phyloP scores from a whole-genome alignment of 225 moss, liverwort and hornwort genomes.

The Thuidium tamariscinum region DNA sequence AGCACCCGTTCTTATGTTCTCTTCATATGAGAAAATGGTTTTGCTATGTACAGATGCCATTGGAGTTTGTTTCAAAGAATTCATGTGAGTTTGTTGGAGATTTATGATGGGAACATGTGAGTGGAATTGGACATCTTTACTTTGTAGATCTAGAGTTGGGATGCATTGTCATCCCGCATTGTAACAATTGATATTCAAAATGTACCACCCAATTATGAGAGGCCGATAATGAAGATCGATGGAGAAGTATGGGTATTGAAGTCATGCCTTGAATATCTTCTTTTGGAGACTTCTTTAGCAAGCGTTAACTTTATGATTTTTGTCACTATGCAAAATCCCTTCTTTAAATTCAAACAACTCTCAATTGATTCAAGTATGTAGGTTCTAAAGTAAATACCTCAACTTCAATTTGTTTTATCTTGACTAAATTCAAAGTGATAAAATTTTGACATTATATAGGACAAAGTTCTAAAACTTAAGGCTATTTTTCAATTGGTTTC shows the following conservation, averaged over 20 bases:
- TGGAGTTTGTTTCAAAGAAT: background rate
- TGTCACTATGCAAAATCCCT: background rate
- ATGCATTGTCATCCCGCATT: fast-evolving
- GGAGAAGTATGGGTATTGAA: no score
- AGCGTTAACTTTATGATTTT: background rate
- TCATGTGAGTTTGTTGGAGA: background rate
- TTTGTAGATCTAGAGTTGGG: no score
- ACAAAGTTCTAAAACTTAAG: background rate
- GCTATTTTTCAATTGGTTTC: background rate
- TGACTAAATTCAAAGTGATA: background rate
- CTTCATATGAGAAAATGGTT: background rate
- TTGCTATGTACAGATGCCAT: background rate
- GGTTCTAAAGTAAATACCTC: background rate
- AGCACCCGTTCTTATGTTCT: background rate
- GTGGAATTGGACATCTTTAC: background rate
- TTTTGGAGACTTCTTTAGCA: fast-evolving
- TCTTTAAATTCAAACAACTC: background rate
- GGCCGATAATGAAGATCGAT: fast-evolving
- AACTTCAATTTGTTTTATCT: background rate
- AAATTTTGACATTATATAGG: no score
- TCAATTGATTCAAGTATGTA: background rate
- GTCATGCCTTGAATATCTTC: background rate
- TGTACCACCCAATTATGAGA: no score
- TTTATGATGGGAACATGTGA: fast-evolving
- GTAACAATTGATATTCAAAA: background rate